These are phyloP conservation scores for Pisolithus thermaeus DNA, from an alignment of 1,284 basidiomycete species.

Conservation along the genomic window DNA sequence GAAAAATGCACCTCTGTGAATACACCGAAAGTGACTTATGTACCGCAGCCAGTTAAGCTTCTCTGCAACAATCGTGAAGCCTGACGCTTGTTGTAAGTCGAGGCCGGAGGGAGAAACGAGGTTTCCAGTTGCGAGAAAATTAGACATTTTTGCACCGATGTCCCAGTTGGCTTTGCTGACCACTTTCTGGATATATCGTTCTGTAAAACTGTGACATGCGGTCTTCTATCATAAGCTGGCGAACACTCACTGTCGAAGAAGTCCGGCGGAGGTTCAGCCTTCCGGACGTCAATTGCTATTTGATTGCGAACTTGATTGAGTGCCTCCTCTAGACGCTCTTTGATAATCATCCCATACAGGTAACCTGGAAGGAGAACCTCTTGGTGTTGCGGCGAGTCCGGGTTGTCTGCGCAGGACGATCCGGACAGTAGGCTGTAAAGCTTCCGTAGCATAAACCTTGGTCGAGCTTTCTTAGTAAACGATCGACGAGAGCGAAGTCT, in stretches of 20 bases:
- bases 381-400: slow-evolving; percentile 98
- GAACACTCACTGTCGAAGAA: slow-evolving; percentile 74
- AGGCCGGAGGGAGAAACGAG: slow-evolving; percentile 92
- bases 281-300: slow-evolving; percentile 72
- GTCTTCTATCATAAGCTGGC: background rate
- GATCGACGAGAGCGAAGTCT: background rate
- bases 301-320: slow-evolving; percentile 71
- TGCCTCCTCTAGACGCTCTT: slow-evolving; percentile 93
- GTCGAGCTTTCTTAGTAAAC: slow-evolving; percentile 9
- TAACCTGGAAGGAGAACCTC: slow-evolving; percentile 94
- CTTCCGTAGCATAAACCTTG: slow-evolving; percentile 94
- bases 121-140: slow-evolving; percentile 98
- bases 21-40: slow-evolving; percentile 97
- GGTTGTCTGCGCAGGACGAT: slow-evolving; percentile 91
- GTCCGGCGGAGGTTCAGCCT: slow-evolving; percentile 70
- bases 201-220: slow-evolving; percentile 33
- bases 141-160: slow-evolving; percentile 84
- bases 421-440: slow-evolving; percentile 90
- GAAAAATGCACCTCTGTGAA: slow-evolving; percentile 99
- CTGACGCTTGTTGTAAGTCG: slow-evolving; percentile 94
- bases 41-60: slow-evolving; percentile 99
- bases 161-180: slow-evolving; percentile 84
- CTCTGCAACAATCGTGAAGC: slow-evolving; percentile 98
- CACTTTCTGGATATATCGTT: slow-evolving; percentile 79
- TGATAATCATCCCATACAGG: slow-evolving; percentile 96